Evolutionary conservation across 2,329 filamentous ascomycete genomes (phyloP), one percentile per base, ranked within the genome.

Genomic region (Phaeosphaeria sp.): DNA sequence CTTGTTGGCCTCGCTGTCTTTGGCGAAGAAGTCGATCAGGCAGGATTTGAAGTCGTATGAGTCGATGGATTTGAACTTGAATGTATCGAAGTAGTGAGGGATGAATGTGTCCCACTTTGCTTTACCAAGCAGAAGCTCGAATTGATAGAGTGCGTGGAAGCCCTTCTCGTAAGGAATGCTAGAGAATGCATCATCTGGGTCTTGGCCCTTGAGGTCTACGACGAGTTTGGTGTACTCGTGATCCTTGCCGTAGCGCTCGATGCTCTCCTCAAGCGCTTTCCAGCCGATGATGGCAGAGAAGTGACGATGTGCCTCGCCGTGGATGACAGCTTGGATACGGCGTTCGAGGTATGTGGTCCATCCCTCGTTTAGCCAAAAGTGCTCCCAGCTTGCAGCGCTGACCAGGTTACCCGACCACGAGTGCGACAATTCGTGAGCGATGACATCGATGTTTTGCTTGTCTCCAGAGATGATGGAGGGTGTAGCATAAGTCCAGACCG

Each of bases 341-440:
- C 95, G 90, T 79, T 99, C 95, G 5, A 98, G 85, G 72, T 99
- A 99, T 20, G 90, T 91, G 0, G 95, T 98, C 95, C 94, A 98
- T 30, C 94, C 94, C 72, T 89, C 87, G 62, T 89, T 89, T 43
- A 89, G 75, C 80, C 81, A 84, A 67, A 89, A 93, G 73, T 93
- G 90, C 78, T 93, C 90, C 91, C 91, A 94, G 67, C 88, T 91
- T 49, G 88, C 88, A 68, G 89, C 91, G 8, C 87, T 90, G 2
- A 93, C 91, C 40, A 93, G 80, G 68, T 97, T 97, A 24, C 93
- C 94, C 59, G 91, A 95, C 93, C 93, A 97, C 68, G 90, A 87
- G 70, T 90, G 87, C 6, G 84, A 80, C 45, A 90, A 79, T 70
- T 91, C 93, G 75, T 97, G 95, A 1, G 95, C 95, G 77, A 99